A percentile compares a stretch with the other conserved stretches of the same genome.
phyloP scores from a whole-genome alignment of 225 moss, liverwort and hornwort species.

The Polytrichum commune region DNA sequence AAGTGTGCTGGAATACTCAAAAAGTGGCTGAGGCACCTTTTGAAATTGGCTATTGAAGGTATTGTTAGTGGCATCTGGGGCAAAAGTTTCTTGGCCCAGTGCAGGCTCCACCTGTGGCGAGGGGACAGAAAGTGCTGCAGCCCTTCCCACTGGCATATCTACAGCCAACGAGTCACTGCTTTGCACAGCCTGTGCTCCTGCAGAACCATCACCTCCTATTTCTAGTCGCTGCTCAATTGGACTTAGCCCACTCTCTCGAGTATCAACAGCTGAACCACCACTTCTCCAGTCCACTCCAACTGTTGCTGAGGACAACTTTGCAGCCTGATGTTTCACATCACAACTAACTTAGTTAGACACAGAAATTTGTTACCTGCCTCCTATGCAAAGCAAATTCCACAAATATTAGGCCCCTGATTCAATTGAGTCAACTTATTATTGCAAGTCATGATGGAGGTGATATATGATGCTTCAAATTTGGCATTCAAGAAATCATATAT shows the following conservation, averaged over 20 bases:
- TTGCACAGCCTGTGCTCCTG: constrained; percentile 75
- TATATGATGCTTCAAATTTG: too few relatives aligned
- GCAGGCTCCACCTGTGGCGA: constrained; percentile 38
- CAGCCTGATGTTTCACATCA: constrained; percentile 1
- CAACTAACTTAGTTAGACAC: background rate
- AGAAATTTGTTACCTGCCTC: too few relatives aligned
- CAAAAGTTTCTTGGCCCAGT: constrained; percentile 34
- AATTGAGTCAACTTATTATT: too few relatives aligned
- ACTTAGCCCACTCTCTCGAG: constrained; percentile 52
- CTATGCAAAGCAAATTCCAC: too few relatives aligned
- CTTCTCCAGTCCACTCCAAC: constrained; percentile 58
- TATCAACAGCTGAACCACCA: constrained; percentile 58
- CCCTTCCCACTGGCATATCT: constrained; percentile 68
- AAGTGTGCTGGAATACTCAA: too few relatives aligned
- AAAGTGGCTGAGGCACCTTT: constrained; percentile 25
- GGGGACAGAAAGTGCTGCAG: constrained; percentile 58
- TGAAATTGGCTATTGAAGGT: constrained; percentile 38
- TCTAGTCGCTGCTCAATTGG: constrained; percentile 62
- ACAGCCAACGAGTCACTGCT: constrained; percentile 69
- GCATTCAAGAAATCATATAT: too few relatives aligned
- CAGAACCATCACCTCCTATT: constrained; percentile 58
- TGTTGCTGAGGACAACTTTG: constrained; percentile 10
- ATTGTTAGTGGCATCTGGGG: constrained; percentile 20
- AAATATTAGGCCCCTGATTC: too few relatives aligned
- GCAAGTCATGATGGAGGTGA: too few relatives aligned